Base-by-base conservation (phyloP, 2,329 filamentous ascomycete genomes). In the Cadophora malorum region DNA sequence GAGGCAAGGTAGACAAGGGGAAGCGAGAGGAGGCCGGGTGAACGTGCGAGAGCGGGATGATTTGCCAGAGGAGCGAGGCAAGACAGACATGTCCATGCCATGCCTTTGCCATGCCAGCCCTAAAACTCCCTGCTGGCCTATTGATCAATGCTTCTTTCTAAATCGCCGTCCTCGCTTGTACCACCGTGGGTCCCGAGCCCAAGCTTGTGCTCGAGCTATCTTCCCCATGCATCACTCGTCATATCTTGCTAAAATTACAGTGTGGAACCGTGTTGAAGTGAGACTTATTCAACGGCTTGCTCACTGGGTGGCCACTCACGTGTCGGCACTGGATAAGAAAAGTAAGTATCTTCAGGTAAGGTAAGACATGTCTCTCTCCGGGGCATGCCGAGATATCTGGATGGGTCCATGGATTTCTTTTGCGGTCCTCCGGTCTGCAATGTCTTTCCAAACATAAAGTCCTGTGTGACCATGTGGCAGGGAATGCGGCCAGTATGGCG, bases 1-100 rank as follows among this genome's bases (percentile, higher is more conserved):
- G 19, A 35, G 10, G 21, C 21, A 10, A 25, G 28, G 21, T 4
- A n/a, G 21, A 16, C 4, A 25, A 6, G 55, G 33, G 19, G 21
- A 58, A 21, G 25, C 7, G 28, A 16, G 21, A 16, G 35, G 35
- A 38, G 12, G 12, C 35, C 12, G 10, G 28, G n/a, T 16, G 33
- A n/a, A 59, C 56, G 56, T 45, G 35, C 56, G 56, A 25, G 35
- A 7, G 21, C 33, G 33, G 31, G 33, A 9, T 59, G 35, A 59
- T 59, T 59, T 59, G 33, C 56, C 21, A 45, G 33, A 41, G 9
- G 33, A 59, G 14, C 56, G 56, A 59, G 56, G 56, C 35, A 33
- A 59, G 35, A 38, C 55, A 59, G 23, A 21, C 45, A 8, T 49
- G 19, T 19, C 45, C 14, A 45, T 45, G 41, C 41, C 41, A 19